Conservation (phyloP, 2,329 filamentous ascomycete species). For the Nannizziopsis arthrosporioides region DNA sequence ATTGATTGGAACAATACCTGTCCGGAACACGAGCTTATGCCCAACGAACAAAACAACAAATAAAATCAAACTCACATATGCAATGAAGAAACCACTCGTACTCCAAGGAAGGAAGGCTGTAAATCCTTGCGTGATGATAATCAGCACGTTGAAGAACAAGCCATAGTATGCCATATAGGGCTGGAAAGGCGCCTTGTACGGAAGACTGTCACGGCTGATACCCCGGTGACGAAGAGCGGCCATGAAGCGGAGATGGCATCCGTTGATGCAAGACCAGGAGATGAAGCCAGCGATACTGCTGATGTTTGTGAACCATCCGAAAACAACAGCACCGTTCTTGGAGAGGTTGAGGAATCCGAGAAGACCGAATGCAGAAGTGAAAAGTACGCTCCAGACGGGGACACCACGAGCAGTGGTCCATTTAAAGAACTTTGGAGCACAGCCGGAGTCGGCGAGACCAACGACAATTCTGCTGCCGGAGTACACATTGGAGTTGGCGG, state of each 20-base stretch:
- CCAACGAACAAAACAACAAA: conserved; percentile 49
- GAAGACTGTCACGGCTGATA: conserved; percentile 47
- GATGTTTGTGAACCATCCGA: conserved; percentile 35
- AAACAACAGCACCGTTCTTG: conserved; percentile 48
- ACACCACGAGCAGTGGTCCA: conserved; percentile 34
- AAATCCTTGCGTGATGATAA: conserved; percentile 58
- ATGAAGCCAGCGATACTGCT: conserved; percentile 28
- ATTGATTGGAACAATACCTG: conserved; percentile 26
- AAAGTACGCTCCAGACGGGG: conserved; percentile 35
- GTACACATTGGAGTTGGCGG: conserved; percentile 34
- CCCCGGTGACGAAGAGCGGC: conserved; percentile 46
- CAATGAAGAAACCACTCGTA: conserved; percentile 50
- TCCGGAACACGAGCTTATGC: conserved; percentile 43
- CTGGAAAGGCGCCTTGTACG: conserved; percentile 51
- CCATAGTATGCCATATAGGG: conserved; percentile 56
- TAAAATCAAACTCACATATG: conserved; percentile 54
- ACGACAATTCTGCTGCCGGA: conserved; percentile 55
- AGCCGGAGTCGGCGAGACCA: conserved; percentile 45
- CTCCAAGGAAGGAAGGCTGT: conserved; percentile 55
- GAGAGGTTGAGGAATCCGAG: conserved; percentile 60
- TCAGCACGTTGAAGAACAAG: conserved; percentile 52
- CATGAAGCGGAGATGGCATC: conserved; percentile 56
- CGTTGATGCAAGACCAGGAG: conserved; percentile 28
- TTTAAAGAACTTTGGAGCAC: conserved; percentile 35
- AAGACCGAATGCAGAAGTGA: conserved; percentile 45